Conservation (phyloP, 805 yeast genomes). For the Ogataea haglerorum region DNA sequence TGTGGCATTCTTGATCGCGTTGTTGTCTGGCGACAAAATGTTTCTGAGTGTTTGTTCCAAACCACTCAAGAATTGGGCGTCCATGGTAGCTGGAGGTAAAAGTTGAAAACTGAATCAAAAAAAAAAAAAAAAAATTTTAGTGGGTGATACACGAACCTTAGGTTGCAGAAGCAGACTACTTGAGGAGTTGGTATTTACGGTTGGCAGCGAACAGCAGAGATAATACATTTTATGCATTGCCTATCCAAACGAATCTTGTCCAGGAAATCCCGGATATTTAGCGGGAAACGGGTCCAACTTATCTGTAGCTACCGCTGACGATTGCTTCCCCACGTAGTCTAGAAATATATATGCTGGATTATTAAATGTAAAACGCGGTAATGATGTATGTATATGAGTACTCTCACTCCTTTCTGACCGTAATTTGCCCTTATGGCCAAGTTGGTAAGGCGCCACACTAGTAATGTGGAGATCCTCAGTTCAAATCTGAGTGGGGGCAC, state of each 20-base stretch:
- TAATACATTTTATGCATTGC: too few relatives aligned
- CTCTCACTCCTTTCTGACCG: not conserved
- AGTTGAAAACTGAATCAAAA: conserved; percentile 1
- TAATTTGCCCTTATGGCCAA: conserved; percentile 32
- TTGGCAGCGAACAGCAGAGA: too few relatives aligned
- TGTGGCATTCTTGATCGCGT: conserved; percentile 80
- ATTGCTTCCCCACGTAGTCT: too few relatives aligned
- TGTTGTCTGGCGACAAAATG: conserved; percentile 77
- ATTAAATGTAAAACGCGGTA: too few relatives aligned
- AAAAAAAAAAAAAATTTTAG: conserved; percentile 7
- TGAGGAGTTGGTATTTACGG: too few relatives aligned
- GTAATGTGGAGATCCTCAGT: conserved; percentile 36
- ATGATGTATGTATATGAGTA: not conserved
- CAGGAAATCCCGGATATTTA: too few relatives aligned
- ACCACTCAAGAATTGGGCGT: conserved; percentile 61
- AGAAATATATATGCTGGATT: too few relatives aligned
- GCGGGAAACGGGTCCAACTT: too few relatives aligned
- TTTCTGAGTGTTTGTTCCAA: conserved; percentile 77
- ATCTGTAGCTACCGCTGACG: too few relatives aligned
- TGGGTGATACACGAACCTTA: conserved; percentile 7
- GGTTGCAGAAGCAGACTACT: not conserved
- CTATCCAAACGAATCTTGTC: too few relatives aligned
- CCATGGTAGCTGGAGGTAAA: conserved; percentile 43
- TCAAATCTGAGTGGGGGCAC: conserved; percentile 35
- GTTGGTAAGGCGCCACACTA: conserved; percentile 37